These are phyloP conservation scores for Phialemonium atrogriseum DNA, from an alignment of 2,329 filamentous ascomycete species.

Conservation along the genomic window DNA sequence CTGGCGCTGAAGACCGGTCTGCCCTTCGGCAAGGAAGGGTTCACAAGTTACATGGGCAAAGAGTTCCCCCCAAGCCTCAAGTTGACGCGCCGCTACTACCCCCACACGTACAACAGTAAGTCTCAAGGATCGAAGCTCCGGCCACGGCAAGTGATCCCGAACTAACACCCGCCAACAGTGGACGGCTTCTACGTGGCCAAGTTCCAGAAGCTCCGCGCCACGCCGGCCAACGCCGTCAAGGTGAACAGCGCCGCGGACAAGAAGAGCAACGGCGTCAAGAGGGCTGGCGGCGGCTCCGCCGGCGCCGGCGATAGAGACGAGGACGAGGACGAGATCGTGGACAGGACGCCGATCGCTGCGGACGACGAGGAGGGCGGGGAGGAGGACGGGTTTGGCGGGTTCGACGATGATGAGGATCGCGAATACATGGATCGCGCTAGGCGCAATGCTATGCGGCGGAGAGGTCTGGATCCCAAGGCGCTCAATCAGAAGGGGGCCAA, in stretches of 20 bases:
- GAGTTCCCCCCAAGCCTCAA: conserved; percentile 80
- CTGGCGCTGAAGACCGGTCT: conserved; percentile 54
- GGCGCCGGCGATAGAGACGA: conserved; percentile 10
- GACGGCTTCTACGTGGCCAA: conserved; percentile 99
- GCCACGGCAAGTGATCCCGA: no score
- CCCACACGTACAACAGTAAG: conserved; percentile 69
- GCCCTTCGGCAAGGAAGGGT: conserved; percentile 85
- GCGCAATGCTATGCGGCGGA: conserved; percentile 63
- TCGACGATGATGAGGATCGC: conserved; percentile 65
- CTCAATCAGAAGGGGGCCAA: conserved; percentile 25
- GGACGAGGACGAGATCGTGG: conserved; percentile 41
- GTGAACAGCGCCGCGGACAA: conserved; percentile 14
- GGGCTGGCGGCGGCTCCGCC: conserved; percentile 7
- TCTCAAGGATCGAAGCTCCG: no score
- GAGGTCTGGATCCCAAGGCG: conserved; percentile 64
- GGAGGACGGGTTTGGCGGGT: conserved; percentile 58
- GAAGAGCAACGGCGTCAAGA: conserved; percentile 8
- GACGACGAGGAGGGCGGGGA: conserved; percentile 35
- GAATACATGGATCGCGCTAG: conserved; percentile 66
- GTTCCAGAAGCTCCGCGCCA: conserved; percentile 84
- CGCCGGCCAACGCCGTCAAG: conserved; percentile 49
- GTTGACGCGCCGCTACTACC: conserved; percentile 78
- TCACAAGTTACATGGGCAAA: conserved; percentile 86
- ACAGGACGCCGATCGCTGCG: conserved; percentile 59
- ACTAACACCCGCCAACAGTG: no score